phyloP scores from a whole-genome alignment of 2,329 filamentous ascomycete genomes.

The Nothophaeocryptopus gaeumannii region DNA sequence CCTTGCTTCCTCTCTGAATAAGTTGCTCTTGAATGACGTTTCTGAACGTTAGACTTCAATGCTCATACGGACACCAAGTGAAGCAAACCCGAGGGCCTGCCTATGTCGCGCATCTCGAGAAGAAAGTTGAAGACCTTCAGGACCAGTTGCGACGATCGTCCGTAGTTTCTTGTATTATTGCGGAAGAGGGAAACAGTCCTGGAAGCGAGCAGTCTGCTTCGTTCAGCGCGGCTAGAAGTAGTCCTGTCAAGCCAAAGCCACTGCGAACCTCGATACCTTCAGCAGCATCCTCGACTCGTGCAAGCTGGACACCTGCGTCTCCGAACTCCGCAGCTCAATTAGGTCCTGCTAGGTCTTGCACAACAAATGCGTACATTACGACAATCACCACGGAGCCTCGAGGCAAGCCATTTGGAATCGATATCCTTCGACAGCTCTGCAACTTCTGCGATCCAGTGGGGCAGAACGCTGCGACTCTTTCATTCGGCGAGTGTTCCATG shows the following conservation, averaged over 20 bases:
- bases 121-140: slow-evolving; percentile 19
- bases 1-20: neutral
- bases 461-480: neutral
- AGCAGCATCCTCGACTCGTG: neutral
- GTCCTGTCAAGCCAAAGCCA: neutral
- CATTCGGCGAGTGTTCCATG: slow-evolving; percentile 9
- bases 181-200: neutral
- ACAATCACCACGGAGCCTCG: slow-evolving; percentile 21
- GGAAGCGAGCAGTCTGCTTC: neutral
- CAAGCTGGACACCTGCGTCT: neutral
- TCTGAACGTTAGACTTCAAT: slow-evolving; percentile 14
- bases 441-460: slow-evolving; percentile 14
- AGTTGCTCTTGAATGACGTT: neutral
- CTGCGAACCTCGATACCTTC: neutral
- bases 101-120: slow-evolving; percentile 23
- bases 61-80: slow-evolving; percentile 21
- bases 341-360: neutral
- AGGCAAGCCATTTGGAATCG: slow-evolving; percentile 19
- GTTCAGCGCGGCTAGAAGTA: neutral
- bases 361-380: neutral
- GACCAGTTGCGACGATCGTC: slow-evolving; percentile 5
- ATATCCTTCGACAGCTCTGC: slow-evolving; percentile 20
- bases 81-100: slow-evolving; percentile 23
- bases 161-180: neutral
- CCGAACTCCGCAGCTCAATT: neutral